phyloP scores from a whole-genome alignment of 176 grass and related monocot species.

The Triticum aestivum region IWGSC_CS_RefSeq_v2.1 NC_057811.1:337194179-337194678 shows the following conservation, averaged over 20 bases:
- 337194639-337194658: slow-evolving; percentile 5
- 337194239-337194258: slow-evolving; percentile 8
- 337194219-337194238: slow-evolving; percentile 6
- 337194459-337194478: slow-evolving; percentile 34
- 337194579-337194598: slow-evolving; percentile 23
- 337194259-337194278: slow-evolving; percentile 17
- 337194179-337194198: neutral
- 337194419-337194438: slow-evolving; percentile 88
- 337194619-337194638: slow-evolving; percentile 50
- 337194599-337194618: slow-evolving; percentile 15
- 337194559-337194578: neutral
- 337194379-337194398: slow-evolving; percentile 89
- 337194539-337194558: neutral
- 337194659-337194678: slow-evolving; percentile 27
- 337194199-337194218: neutral
- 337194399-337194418: slow-evolving; percentile 62
- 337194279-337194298: neutral
- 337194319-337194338: slow-evolving; percentile 52
- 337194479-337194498: neutral
- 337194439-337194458: slow-evolving; percentile 40
- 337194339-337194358: slow-evolving; percentile 52
- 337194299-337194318: slow-evolving; percentile 17
- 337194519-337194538: neutral
- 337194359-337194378: slow-evolving; percentile 73
- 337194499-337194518: neutral